Evolutionary conservation across 805 yeast genomes (phyloP), one percentile per base, ranked within the genome.

Genomic region (Spathaspora arborariae): DNA sequence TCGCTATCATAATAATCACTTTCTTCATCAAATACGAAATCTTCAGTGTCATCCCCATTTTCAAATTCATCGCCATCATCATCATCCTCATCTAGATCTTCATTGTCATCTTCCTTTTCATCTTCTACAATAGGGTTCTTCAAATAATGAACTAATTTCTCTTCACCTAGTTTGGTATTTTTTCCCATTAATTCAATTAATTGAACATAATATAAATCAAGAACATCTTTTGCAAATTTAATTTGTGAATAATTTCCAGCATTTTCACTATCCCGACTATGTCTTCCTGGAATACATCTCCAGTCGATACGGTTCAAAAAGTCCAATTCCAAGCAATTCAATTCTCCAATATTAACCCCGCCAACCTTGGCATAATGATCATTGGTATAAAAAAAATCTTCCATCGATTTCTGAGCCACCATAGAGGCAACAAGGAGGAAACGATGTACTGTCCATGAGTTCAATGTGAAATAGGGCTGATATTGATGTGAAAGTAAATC

Each of bases 291-390:
- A n/a, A 72, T 59, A 38, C 73, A 65, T 42, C 63, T 73, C 80
- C 94, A 92, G 49, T 82, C 80, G 8, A 92, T 92, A 51, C 90
- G 74, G 42, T 79, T 78, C 39, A 92, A 74, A 57, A 94, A 90
- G 64, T 94, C 98, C 45, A 86, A 82, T 61, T 92, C 99, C 41
- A 92, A 72, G 46, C 92, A 75, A 63, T 94, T 94, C 54, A 91
- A 71, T 60, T 90, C 97, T 49, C 82, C 76, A 41, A 85, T 69
- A 38, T 88, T 88, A 4, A 90, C 85, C 50, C 99, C 98, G 2
- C 99, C 99, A 16, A 94, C 97, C 61, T 86, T 87, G 10, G 98
- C 96, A 59, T 94, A 92, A 64, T 94, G 97, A 39, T 84, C 78
- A 64, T 91, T 92, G 13, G 97, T 89, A 66, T 94, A 91, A 65